Percentiles rank a stretch among this genome's conserved stretches.
phyloP scores from a whole-genome alignment of 2,329 filamentous ascomycete genomes.

The Aureobasidium namibiae region DNA sequence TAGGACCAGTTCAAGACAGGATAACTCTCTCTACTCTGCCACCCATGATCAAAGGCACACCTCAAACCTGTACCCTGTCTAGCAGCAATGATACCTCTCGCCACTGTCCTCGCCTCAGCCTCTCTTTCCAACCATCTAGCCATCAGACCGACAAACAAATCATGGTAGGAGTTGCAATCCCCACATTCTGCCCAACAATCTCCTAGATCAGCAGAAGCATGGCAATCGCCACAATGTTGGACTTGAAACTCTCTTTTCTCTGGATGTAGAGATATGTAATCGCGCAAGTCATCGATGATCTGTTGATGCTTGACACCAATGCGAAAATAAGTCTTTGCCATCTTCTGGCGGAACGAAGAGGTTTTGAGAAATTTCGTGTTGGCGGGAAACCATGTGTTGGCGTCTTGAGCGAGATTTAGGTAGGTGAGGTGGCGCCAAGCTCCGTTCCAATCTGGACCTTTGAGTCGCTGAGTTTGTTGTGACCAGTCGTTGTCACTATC shows the following conservation, averaged over 20 bases:
- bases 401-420: not conserved
- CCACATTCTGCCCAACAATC: not conserved
- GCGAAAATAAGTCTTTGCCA: not conserved
- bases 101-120: conserved; percentile 1
- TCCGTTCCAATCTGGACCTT: conserved; percentile 6
- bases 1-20: not conserved
- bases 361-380: not conserved
- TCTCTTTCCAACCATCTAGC: conserved; percentile 12
- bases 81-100: not conserved
- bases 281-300: not conserved
- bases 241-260: not conserved
- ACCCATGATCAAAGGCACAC: conserved; percentile 12
- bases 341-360: not conserved
- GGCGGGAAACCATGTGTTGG: not conserved
- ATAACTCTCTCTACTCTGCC: conserved; percentile 9
- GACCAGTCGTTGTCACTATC: conserved; percentile 4
- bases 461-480: not conserved
- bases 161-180: not conserved
- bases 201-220: not conserved
- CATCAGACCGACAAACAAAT: not conserved
- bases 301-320: not conserved
- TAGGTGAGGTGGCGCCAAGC: conserved; percentile 10
- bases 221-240: conserved; percentile 5
- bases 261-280: not conserved
- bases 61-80: not conserved